Conservation (phyloP, 192 early-diverging fungal species). For the Ambispora gerdemannii region DNA sequence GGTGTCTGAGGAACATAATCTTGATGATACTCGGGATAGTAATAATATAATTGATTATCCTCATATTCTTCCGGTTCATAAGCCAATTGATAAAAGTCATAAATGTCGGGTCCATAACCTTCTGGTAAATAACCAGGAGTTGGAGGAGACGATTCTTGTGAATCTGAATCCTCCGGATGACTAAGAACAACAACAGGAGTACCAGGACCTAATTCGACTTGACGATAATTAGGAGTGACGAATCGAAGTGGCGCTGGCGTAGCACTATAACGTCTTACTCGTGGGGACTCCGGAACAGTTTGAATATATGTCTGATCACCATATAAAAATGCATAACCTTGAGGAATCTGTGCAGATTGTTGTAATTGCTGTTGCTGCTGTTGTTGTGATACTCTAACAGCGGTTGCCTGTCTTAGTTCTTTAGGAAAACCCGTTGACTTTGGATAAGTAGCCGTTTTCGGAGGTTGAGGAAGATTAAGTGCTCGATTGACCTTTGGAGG, state of each 20-base stretch:
- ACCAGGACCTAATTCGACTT: conserved; percentile 19
- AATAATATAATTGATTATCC: conserved; percentile 14
- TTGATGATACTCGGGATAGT: conserved; percentile 26
- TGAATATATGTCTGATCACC: conserved; percentile 22
- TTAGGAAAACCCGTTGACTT: conserved; percentile 27
- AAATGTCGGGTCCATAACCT: conserved; percentile 10
- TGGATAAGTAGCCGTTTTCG: conserved; percentile 27
- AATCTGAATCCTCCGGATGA: conserved; percentile 33
- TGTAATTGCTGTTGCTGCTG: conserved; percentile 8
- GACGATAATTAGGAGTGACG: conserved; percentile 19
- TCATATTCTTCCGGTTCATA: conserved; percentile 23
- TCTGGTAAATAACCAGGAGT: conserved; percentile 25
- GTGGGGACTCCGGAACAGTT: neutral
- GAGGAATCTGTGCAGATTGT: too few relatives aligned
- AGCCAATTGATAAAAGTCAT: conserved; percentile 9
- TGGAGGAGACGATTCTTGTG: conserved; percentile 29
- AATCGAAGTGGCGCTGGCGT: conserved; percentile 19
- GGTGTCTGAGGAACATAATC: conserved; percentile 26
- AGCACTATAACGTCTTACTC: conserved; percentile 14
- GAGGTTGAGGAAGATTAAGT: conserved; percentile 27
- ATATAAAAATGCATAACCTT: neutral
- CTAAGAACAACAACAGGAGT: conserved; percentile 29
- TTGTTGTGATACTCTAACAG: conserved; percentile 10
- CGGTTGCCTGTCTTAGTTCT: conserved; percentile 4
- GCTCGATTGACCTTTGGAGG: conserved; percentile 30